Evolutionary conservation across 2,329 filamentous ascomycete species (phyloP), one percentile per base, ranked within the genome.

Genomic region (Ophiosphaerella herpotricha): DNA sequence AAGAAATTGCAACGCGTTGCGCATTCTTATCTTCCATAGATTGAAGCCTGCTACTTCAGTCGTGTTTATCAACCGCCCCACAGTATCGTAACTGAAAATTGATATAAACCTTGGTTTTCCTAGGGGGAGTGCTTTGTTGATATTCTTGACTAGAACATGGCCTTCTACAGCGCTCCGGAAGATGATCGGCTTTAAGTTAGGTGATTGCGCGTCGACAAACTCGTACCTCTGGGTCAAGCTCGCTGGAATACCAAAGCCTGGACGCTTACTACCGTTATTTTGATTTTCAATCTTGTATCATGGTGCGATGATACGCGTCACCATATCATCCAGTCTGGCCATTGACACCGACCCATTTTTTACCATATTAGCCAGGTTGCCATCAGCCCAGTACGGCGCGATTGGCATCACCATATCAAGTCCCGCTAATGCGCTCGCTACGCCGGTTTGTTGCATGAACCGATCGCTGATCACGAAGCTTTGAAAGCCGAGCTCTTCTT

Each of bases 91-190:
- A 8, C 85, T 85, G 55, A 83, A 87, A 3, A 88, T 63, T 0
- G 83, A 85, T 11, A 88, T 61, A 49, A 82, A 63, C 26, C 72
- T 80, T 1, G 76, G 77, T 11, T 60, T 68, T 7, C 75, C 75
- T 0, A 88, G 68, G 0, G 85, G 85, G 1, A 87, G 75, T 0
- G 81, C 73, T 12, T 74, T 75, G 36, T 82, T 80, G 34, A 64
- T 71, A 63, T 88, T 87, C 67, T 87, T 88, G 26, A 87, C 77
- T 0, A 87, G 76, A 1, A 87, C 85, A 46, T 86, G 83, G 2
- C 84, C 84, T 58, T 86, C 84, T 4, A 85, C 73, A 0, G 83
- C 84, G 3, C 82, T 81, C n/a, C 82, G 74, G 0, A 85, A 62
- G 0, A 86, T 85, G 13, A 47, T 66, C 0, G 79, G 77, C 0